Conservation (phyloP, 331 rosid genomes). For the Malus hybrid region DNA sequence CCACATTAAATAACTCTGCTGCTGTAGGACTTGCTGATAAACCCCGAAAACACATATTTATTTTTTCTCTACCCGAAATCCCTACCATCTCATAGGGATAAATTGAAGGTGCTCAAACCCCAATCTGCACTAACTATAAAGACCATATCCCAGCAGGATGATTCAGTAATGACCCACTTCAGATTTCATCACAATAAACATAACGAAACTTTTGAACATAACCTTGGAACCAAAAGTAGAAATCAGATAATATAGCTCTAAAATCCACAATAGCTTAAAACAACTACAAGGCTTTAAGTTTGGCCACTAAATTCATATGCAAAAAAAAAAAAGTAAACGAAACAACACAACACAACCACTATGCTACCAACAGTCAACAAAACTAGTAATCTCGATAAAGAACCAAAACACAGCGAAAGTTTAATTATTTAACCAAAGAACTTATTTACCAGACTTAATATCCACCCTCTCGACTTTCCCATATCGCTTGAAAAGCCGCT, state of each 20-base stretch:
- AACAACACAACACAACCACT: not conserved
- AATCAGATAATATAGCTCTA: slow-evolving; percentile 2
- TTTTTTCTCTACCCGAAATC: not conserved
- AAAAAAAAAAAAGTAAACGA: not conserved
- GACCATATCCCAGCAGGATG: not conserved
- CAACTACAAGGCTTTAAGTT: not conserved
- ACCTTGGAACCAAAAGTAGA: not conserved
- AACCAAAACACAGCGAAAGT: not conserved
- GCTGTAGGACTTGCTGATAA: not conserved
- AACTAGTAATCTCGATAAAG: not conserved
- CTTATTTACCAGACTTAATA: slow-evolving; percentile 60
- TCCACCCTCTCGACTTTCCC: slow-evolving; percentile 84
- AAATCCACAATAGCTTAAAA: not conserved
- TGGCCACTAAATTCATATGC: not conserved
- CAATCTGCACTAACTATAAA: not conserved
- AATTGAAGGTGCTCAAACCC: not conserved
- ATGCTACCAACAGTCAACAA: not conserved
- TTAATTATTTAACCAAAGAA: not conserved
- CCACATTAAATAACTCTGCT: slow-evolving; percentile 1
- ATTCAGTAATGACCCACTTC: not conserved
- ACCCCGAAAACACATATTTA: not conserved
- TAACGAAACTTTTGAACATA: not conserved
- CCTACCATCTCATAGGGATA: not conserved
- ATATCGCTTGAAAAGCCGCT: slow-evolving; percentile 68
- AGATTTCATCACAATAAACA: not conserved